phyloP scores from a whole-genome alignment of 257 asterid species.

The Salvia miltiorrhiza region DNA sequence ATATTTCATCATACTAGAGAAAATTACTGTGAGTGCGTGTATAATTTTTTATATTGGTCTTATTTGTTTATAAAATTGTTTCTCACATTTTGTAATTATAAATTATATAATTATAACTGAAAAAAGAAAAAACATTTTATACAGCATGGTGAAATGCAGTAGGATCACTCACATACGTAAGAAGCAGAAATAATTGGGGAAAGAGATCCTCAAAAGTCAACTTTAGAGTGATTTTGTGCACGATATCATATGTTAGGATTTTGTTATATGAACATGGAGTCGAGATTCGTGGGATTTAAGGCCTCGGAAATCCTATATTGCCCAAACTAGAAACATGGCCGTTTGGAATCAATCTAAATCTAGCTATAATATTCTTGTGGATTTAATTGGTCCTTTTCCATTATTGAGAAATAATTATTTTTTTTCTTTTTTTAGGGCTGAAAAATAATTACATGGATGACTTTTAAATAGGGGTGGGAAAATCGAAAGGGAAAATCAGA shows the following conservation, averaged over 20 bases:
- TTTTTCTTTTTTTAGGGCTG: too few species aligned
- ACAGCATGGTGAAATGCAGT: background rate
- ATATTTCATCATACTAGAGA: too few species aligned
- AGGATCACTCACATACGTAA: background rate
- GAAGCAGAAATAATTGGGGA: background rate
- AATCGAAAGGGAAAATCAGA: too few species aligned
- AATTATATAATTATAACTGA: too few species aligned
- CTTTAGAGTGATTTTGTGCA: background rate
- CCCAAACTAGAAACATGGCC: background rate
- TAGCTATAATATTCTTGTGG: background rate
- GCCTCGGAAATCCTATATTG: constrained; percentile 6
- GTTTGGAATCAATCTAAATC: constrained; percentile 19
- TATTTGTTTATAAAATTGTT: too few species aligned
- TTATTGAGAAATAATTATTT: constrained; percentile 1
- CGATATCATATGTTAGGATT: constrained; percentile 10
- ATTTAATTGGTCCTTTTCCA: constrained; percentile 3
- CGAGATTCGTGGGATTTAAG: background rate
- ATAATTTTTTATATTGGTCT: too few species aligned
- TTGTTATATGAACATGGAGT: background rate
- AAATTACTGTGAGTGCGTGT: too few species aligned
- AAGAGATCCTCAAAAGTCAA: constrained; percentile 10
- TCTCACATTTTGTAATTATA: too few species aligned
- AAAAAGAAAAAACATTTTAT: background rate
- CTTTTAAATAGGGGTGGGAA: too few species aligned
- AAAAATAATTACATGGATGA: background rate